Conservation (phyloP, 192 early-diverging fungal genomes). For the Coemansia sp. region DNA sequence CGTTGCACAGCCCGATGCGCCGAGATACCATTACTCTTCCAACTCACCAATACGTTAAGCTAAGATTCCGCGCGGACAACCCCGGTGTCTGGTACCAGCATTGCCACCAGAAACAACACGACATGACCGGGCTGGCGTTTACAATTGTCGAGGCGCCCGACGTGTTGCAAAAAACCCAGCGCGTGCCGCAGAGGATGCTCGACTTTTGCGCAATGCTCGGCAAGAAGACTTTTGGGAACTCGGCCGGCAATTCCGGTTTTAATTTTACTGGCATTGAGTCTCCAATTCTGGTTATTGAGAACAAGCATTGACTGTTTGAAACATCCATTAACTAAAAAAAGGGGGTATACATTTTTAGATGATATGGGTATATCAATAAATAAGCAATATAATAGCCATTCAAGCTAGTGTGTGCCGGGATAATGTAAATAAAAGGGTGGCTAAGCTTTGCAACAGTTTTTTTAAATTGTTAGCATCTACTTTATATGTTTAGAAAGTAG, state of each 20-base stretch:
- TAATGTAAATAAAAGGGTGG: too few species aligned
- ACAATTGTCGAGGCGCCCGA: slow-evolving; percentile 68
- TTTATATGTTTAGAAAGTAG: too few species aligned
- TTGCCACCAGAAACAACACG: not conserved
- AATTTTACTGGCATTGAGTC: not conserved
- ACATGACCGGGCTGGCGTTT: slow-evolving; percentile 54
- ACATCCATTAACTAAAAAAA: too few species aligned
- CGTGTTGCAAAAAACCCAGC: slow-evolving; percentile 51
- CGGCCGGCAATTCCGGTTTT: slow-evolving; percentile 53
- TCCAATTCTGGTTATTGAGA: not conserved
- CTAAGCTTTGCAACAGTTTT: too few species aligned
- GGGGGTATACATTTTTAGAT: too few species aligned
- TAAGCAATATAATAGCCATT: too few species aligned
- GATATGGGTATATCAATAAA: too few species aligned
- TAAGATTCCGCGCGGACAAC: slow-evolving; percentile 79
- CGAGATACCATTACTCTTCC: slow-evolving; percentile 72
- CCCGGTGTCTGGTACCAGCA: slow-evolving; percentile 84
- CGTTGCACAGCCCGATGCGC: slow-evolving; percentile 29
- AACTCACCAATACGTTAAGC: slow-evolving; percentile 52
- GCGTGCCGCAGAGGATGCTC: slow-evolving; percentile 52
- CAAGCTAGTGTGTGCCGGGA: too few species aligned
- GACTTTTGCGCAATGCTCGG: slow-evolving; percentile 62
- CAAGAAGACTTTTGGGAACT: slow-evolving; percentile 65
- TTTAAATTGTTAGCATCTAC: too few species aligned
- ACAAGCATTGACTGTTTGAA: too few species aligned